A percentile compares a stretch with the other conserved stretches of the same genome.
These are phyloP conservation scores for Puya raimondii DNA, from an alignment of 176 grass and related monocot genomes.

Conservation along the genomic window DNA sequence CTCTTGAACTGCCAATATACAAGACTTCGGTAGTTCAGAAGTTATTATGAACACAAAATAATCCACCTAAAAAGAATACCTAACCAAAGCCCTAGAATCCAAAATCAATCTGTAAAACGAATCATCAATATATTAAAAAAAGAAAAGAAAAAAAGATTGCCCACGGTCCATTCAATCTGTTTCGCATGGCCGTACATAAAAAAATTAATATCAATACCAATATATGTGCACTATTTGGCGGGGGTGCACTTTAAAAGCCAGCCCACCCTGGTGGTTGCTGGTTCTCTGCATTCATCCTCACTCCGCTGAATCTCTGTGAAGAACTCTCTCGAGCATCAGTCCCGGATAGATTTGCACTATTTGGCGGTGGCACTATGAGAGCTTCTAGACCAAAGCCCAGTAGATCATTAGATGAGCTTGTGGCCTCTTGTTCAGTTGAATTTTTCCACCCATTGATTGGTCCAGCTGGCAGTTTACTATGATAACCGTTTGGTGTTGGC, in stretches of 20 bases:
- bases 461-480: constrained; percentile 10
- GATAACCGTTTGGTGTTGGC: constrained; percentile 28
- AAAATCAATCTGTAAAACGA: too few relatives aligned
- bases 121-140: too few relatives aligned
- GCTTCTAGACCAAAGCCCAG: constrained; percentile 40
- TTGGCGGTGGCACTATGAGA: constrained; percentile 27
- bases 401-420: constrained; percentile 10
- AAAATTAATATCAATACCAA: not conserved
- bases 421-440: constrained; percentile 8
- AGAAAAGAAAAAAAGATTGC: too few relatives aligned
- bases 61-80: too few relatives aligned
- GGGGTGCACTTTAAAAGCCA: constrained; percentile 37
- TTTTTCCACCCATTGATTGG: constrained; percentile 33
- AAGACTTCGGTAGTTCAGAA: too few relatives aligned
- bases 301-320: constrained; percentile 40
- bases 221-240: not conserved
- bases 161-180: not conserved
- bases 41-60: too few relatives aligned
- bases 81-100: too few relatives aligned
- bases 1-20: too few relatives aligned
- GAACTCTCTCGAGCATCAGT: constrained; percentile 25
- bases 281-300: constrained; percentile 24
- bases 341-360: constrained; percentile 19
- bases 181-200: not conserved
- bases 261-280: constrained; percentile 67